Evolutionary conservation across 495 filamentous ascomycete species (phyloP), one percentile per base, ranked within the genome.

Genomic region (Podospora sp.): DNA sequence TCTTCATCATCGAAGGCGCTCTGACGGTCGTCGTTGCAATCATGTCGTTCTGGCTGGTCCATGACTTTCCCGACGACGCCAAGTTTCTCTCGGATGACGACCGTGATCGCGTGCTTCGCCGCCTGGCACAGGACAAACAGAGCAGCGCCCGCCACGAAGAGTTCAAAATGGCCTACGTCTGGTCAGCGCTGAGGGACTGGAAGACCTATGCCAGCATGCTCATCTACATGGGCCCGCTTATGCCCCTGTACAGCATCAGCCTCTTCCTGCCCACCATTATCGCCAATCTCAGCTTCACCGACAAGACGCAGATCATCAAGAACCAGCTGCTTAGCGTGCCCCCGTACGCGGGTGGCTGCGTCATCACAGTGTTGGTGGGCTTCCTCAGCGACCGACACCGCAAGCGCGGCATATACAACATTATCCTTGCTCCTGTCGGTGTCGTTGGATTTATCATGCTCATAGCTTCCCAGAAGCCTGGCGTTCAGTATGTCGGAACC

Each of bases 261-360:
- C 84, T 97, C 14, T 96, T 96, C 78, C 82, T 95, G 2, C 93
- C 93, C 1, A 89, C 87, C 24, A 95, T 96, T 72, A 90, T 97
- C 71, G 78, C 74, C 33, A 84, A 90, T 68, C 78, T 90, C n/a
- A 92, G 92, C 35, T 94, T 90, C 65, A 65, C 62, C 9, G 14
- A 92, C 9, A 69, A 57, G 52, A 62, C 60, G 11, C 81, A 77
- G 4, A 75, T 82, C 7, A 90, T 89, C 22, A 82, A 75, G 1
- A 89, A 91, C 1, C 92, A 97, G 68, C 84, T 96, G 1, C 81
- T 96, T 21, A 88, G 84, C 46, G 93, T 96, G 0, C 92, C 93
- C 0, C 92, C 92, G 0, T 96, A 96, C 72, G 91, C 88, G 5
- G 87, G 82, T 0, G 93, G 91, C 2, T 88, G 89, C 16, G 65